A percentile compares a stretch with the other conserved stretches of the same genome.
Conservation (phyloP, 768 basidiomycete genomes). For the Suillus ampliporus region DNA sequence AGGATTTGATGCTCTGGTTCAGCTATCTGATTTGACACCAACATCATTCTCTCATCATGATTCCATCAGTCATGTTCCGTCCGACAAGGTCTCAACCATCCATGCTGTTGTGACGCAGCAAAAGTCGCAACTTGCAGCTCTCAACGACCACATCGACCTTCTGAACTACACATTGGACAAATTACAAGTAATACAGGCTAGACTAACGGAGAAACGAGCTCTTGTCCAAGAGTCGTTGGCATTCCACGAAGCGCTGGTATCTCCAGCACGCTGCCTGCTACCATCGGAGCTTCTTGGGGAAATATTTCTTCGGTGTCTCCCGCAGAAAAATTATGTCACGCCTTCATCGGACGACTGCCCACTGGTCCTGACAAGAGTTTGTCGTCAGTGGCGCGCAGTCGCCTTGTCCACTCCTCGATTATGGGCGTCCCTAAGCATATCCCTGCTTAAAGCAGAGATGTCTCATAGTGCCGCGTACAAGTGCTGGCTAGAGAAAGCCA, state of each 20-base stretch:
- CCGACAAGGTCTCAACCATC: conserved; percentile 24
- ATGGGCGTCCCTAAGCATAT: conserved; percentile 36
- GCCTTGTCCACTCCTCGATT: conserved; percentile 37
- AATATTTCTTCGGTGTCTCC: conserved; percentile 35
- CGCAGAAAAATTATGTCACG: conserved; percentile 28
- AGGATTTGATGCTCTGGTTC: background rate
- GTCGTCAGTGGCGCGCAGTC: conserved; percentile 37
- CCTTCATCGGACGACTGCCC: conserved; percentile 28
- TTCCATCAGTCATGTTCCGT: conserved; percentile 18
- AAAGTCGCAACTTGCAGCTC: conserved; percentile 25
- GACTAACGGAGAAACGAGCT: conserved; percentile 24
- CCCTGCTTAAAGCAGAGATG: conserved; percentile 19
- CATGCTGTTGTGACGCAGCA: conserved; percentile 25
- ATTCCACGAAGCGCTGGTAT: conserved; percentile 28
- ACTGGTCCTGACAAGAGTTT: conserved; percentile 34
- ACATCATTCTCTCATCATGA: conserved; percentile 22
- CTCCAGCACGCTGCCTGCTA: conserved; percentile 27
- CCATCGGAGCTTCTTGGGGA: conserved; percentile 36
- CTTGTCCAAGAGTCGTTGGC: conserved; percentile 28
- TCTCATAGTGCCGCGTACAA: conserved; percentile 26
- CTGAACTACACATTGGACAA: conserved; percentile 24
- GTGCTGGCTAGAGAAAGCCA: conserved; percentile 35
- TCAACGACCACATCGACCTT: conserved; percentile 25
- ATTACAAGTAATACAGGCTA: conserved; percentile 21
- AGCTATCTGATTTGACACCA: conserved; percentile 23